Conservation (phyloP, 768 basidiomycete genomes). For the Trametes sanguinea region DNA sequence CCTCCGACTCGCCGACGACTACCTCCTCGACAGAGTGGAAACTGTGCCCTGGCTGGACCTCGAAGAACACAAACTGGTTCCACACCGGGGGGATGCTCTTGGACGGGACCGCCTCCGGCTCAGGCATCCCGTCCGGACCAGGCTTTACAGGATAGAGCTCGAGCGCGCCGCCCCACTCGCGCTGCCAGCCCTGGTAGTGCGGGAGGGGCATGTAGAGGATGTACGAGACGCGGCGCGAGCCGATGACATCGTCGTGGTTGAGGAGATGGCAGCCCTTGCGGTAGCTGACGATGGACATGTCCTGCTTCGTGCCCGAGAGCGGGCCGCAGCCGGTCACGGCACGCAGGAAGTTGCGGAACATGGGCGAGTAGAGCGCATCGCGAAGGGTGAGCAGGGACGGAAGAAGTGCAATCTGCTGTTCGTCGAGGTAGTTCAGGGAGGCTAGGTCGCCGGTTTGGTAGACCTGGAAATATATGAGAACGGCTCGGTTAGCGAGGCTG, state of each 20-base stretch:
- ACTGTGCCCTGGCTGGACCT: constrained; percentile 92
- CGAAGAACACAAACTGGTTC: constrained; percentile 88
- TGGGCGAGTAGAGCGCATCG: constrained; percentile 85
- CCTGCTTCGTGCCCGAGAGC: constrained; percentile 87
- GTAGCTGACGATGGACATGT: constrained; percentile 94
- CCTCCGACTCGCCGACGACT: constrained; percentile 73
- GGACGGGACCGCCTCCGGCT: constrained; percentile 65
- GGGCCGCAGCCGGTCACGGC: constrained; percentile 91
- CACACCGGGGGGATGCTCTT: constrained; percentile 78
- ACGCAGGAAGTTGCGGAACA: constrained; percentile 82
- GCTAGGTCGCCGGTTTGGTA: constrained; percentile 97
- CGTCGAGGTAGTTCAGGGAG: constrained; percentile 84
- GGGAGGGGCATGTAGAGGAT: constrained; percentile 95
- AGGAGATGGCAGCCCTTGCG: constrained; percentile 90
- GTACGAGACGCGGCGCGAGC: constrained; percentile 90
- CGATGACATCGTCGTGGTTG: constrained; percentile 98
- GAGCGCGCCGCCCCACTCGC: constrained; percentile 90
- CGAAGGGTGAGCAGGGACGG: constrained; percentile 81
- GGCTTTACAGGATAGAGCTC: constrained; percentile 81
- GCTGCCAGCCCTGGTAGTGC: constrained; percentile 73
- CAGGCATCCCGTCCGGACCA: constrained; percentile 62
- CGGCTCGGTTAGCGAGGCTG: not conserved
- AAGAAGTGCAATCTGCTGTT: constrained; percentile 75
- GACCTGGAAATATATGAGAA: constrained; percentile 53
- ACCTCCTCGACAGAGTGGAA: constrained; percentile 99